These are phyloP conservation scores for Pythium dissimile DNA, from an alignment of 352 stramenopile species.

Conservation along the genomic window DNA sequence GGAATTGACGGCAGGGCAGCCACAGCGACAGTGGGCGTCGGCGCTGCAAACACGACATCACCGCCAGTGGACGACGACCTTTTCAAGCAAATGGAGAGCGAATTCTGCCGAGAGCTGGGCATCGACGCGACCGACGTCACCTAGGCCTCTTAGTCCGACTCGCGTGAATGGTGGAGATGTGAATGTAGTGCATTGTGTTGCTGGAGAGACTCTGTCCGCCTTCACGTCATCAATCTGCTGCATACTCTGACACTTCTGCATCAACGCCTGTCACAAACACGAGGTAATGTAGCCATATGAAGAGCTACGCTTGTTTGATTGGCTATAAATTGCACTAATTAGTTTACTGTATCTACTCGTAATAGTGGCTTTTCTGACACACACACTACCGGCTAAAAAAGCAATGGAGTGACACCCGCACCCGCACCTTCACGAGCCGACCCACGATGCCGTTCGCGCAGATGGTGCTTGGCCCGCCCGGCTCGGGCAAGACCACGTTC, in stretches of 20 bases:
- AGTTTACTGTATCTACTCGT: too few species aligned
- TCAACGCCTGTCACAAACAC: too few species aligned
- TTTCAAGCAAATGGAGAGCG: constrained; percentile 77
- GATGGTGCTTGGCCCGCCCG: constrained; percentile 69
- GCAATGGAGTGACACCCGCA: too few species aligned
- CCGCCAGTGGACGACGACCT: constrained; percentile 44
- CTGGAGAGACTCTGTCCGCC: too few species aligned
- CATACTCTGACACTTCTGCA: too few species aligned
- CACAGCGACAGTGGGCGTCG: neutral
- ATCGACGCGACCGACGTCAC: constrained; percentile 29
- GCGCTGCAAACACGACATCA: neutral
- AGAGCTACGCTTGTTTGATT: neutral
- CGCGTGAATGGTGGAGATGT: neutral
- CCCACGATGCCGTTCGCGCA: constrained; percentile 79
- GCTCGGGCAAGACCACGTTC: constrained; percentile 98
- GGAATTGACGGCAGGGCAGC: neutral
- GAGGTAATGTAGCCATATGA: constrained; percentile 13
- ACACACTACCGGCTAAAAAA: too few species aligned
- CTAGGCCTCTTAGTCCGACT: neutral
- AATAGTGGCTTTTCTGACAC: too few species aligned
- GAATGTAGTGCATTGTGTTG: neutral
- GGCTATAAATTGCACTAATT: too few species aligned
- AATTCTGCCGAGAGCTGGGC: constrained; percentile 70
- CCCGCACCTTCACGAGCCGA: too few species aligned
- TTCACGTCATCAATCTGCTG: too few species aligned